Evolutionary conservation across 345 rosid genomes (phyloP).

Genomic region (Clarkia xantiana): DNA sequence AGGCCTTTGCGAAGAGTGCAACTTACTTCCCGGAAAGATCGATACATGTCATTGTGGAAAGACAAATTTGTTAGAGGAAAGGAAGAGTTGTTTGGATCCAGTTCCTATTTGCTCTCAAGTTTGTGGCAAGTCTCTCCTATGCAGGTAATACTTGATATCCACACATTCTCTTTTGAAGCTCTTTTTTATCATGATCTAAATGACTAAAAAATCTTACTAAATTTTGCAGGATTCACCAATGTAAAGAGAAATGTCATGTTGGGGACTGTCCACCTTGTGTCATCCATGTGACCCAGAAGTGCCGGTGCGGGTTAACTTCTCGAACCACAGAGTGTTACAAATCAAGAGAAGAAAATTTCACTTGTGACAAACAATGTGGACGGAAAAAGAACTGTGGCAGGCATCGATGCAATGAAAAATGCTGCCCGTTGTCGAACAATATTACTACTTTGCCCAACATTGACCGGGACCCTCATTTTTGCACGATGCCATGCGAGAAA

Average conservation of each 20-base stretch:
- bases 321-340: conserved; percentile 61
- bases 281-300: conserved; percentile 53
- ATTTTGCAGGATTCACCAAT: conserved; percentile 49
- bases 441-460: conserved; percentile 6
- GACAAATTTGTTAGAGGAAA: conserved; percentile 44
- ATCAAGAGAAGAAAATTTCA: conserved; percentile 43
- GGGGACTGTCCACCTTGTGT: conserved; percentile 75
- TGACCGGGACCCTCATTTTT: conserved; percentile 77
- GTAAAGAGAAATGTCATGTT: conserved; percentile 65
- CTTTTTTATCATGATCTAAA: too few relatives aligned
- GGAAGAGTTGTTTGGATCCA: conserved; percentile 75
- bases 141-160: too few relatives aligned
- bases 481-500: conserved; percentile 83
- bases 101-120: conserved; percentile 53
- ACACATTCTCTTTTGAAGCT: too few relatives aligned
- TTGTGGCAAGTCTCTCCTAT: conserved; percentile 56
- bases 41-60: conserved; percentile 78
- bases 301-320: conserved; percentile 69
- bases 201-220: too few relatives aligned
- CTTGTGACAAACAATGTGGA: conserved; percentile 71
- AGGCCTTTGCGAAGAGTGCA: conserved; percentile 71
- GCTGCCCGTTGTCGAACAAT: conserved; percentile 69
- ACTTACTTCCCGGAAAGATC: conserved; percentile 48
- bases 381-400: conserved; percentile 85
- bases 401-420: conserved; percentile 84